These are phyloP conservation scores for Penicillium ochrochloron DNA, from an alignment of 495 filamentous ascomycete genomes.

Conservation along the genomic window DNA sequence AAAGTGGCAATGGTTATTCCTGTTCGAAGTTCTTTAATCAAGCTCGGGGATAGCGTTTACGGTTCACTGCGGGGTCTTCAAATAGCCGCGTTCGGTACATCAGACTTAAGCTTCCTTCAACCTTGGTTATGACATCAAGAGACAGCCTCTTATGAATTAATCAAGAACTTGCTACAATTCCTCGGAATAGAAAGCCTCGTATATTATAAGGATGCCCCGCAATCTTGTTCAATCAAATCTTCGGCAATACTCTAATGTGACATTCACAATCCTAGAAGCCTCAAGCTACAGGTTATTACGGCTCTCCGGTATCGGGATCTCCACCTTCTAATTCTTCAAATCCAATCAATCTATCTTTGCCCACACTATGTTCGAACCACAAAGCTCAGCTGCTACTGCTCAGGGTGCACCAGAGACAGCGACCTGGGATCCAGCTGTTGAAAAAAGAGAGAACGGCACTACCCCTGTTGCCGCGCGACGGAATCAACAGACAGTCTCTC, in stretches of 20 bases:
- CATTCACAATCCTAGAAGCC: neutral
- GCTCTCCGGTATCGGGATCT: neutral
- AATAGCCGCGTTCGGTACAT: neutral
- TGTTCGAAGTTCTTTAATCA: neutral
- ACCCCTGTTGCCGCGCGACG: neutral
- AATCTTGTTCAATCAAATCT: neutral
- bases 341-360: neutral
- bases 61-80: neutral
- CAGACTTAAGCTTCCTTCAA: neutral
- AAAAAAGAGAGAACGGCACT: neutral
- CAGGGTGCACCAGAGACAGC: neutral
- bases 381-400: neutral
- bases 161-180: neutral
- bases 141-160: neutral
- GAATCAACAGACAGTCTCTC: neutral
- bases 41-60: neutral
- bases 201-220: neutral
- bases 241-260: neutral
- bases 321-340: neutral
- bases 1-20: neutral
- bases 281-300: neutral
- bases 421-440: neutral
- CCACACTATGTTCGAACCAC: neutral
- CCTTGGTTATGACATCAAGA: neutral
- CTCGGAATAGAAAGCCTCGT: neutral